Conservation (phyloP, 2,329 filamentous ascomycete species). For the Fusarium globosum region DNA sequence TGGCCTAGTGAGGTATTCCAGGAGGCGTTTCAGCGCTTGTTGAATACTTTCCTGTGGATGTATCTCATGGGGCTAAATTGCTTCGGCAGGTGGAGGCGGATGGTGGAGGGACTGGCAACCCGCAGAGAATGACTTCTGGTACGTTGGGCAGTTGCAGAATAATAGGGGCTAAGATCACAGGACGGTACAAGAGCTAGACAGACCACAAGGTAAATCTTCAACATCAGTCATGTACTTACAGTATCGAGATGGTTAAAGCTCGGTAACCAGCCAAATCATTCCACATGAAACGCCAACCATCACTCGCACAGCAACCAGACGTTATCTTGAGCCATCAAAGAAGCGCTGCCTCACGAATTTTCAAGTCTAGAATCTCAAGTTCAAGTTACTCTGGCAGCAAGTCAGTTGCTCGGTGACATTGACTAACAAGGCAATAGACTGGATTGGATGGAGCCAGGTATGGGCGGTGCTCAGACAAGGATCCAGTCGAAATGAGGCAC, state of each 20-base stretch:
- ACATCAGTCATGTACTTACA: background rate
- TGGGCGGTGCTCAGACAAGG: conserved; percentile 22
- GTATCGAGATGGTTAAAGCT: conserved; percentile 2
- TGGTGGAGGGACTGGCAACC: conserved; percentile 25
- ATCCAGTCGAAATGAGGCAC: conserved; percentile 43
- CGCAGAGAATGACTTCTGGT: conserved; percentile 24
- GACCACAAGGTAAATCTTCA: background rate
- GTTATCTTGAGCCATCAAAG: background rate
- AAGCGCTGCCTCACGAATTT: background rate
- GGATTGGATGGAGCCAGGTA: conserved; percentile 20
- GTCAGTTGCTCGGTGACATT: conserved; percentile 35
- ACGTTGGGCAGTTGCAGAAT: conserved; percentile 40
- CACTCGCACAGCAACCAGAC: conserved; percentile 18
- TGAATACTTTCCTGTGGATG: conserved; percentile 32
- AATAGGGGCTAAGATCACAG: conserved; percentile 40
- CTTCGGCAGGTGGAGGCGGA: conserved; percentile 32
- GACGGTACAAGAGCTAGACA: conserved; percentile 4
- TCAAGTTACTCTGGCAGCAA: conserved; percentile 5
- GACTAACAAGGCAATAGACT: conserved; percentile 26
- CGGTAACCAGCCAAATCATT: conserved; percentile 18
- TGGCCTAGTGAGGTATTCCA: conserved; percentile 27
- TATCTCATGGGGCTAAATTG: conserved; percentile 21
- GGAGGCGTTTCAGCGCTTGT: conserved; percentile 28
- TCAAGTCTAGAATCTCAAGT: conserved; percentile 2
- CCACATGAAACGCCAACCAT: conserved; percentile 7